phyloP scores from a whole-genome alignment of 345 rosid species.

The Syzygium grande region DNA sequence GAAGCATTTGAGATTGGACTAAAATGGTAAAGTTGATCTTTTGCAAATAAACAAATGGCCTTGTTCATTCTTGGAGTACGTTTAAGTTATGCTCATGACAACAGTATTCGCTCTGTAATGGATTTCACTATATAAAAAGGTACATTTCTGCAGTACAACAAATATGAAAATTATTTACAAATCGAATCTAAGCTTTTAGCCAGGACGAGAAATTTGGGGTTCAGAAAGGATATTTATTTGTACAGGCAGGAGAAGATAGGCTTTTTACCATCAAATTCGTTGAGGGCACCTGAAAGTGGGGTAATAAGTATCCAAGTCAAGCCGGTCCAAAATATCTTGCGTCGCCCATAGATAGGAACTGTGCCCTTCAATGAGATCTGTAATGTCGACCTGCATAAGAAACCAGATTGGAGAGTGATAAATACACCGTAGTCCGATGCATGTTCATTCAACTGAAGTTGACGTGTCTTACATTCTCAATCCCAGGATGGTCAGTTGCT shows the following conservation, averaged over 20 bases:
- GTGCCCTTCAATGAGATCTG: conserved; percentile 78
- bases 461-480: conserved; percentile 62
- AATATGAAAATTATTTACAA: not conserved
- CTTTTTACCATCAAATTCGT: not conserved
- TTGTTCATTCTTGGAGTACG: not conserved
- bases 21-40: not conserved
- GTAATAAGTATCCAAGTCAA: conserved; percentile 74
- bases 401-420: not conserved
- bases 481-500: conserved; percentile 59
- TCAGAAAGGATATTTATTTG: not conserved
- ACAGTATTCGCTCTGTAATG: not conserved
- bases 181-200: not conserved
- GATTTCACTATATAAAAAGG: not conserved
- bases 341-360: conserved; percentile 87
- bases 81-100: not conserved
- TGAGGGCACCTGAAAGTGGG: conserved; percentile 48
- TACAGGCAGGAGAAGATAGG: not conserved
- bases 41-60: not conserved
- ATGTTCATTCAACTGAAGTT: not conserved
- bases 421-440: not conserved
- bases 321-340: conserved; percentile 56
- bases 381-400: conserved; percentile 59
- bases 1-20: not conserved
- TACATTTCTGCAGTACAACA: not conserved
- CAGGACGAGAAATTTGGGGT: not conserved